A percentile compares a stretch with the other conserved stretches of the same genome.
phyloP scores from a whole-genome alignment of 1,284 basidiomycete species.

The Cutaneotrichosporon sp. region DNA sequence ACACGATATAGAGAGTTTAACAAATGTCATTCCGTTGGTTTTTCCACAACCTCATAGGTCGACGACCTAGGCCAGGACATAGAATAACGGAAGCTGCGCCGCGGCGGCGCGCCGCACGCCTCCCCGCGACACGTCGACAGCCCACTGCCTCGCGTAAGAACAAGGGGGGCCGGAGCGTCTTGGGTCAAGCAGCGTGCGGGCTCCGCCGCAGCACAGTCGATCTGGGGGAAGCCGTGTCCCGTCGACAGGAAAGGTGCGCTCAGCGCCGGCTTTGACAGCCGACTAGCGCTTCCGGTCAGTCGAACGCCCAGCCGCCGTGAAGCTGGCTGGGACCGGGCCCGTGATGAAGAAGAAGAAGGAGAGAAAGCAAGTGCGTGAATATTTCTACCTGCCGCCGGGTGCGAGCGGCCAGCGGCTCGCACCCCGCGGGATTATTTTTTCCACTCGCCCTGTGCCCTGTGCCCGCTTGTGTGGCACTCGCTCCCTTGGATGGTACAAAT shows the following conservation, averaged over 20 bases:
- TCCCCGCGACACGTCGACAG: constrained; percentile 16
- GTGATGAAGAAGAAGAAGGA: constrained; percentile 12
- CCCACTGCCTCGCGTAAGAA: background rate
- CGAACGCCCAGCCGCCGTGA: constrained; percentile 10
- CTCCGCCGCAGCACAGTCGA: constrained; percentile 2
- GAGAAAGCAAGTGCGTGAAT: background rate
- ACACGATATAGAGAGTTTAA: background rate
- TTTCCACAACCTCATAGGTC: constrained; percentile 27
- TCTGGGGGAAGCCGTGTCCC: constrained; percentile 27
- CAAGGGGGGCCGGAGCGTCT: constrained; percentile 11
- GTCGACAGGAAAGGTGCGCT: constrained; percentile 25
- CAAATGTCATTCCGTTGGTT: constrained; percentile 25
- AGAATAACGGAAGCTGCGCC: constrained; percentile 22
- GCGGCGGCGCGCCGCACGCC: background rate
- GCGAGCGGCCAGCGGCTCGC: too few relatives aligned
- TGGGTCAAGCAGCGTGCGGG: constrained; percentile 2
- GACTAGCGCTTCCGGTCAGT: constrained; percentile 17
- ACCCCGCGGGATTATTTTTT: too few relatives aligned
- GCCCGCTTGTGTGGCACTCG: too few relatives aligned
- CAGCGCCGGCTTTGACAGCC: background rate
- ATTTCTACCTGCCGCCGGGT: too few relatives aligned
- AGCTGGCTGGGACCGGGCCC: constrained; percentile 19
- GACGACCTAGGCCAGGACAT: constrained; percentile 29
- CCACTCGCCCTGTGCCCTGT: too few relatives aligned
- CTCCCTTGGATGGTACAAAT: too few relatives aligned